phyloP scores from a whole-genome alignment of 1,139 yeast species.

The Eremothecium cymbalariae region DNA sequence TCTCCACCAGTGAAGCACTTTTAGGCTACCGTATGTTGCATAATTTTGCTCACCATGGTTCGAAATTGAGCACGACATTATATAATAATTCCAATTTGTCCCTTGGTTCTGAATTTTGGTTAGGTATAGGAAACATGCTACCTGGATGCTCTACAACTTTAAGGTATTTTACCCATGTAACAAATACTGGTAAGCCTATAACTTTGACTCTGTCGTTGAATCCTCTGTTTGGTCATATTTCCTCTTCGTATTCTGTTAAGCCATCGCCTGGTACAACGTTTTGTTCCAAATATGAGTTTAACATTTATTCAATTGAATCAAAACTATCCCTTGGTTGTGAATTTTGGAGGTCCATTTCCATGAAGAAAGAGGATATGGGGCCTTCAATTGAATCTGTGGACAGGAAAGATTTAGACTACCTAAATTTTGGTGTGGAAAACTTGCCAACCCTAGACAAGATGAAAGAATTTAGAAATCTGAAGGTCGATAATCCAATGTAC shows the following conservation, averaged over 20 bases:
- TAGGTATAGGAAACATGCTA: constrained; percentile 74
- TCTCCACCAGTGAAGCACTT: constrained; percentile 84
- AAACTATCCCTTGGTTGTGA: constrained; percentile 84
- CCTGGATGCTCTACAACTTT: constrained; percentile 81
- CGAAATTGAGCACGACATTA: constrained; percentile 28
- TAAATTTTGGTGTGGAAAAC: neutral
- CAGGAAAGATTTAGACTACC: neutral
- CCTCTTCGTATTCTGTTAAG: constrained; percentile 81
- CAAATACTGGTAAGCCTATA: constrained; percentile 80
- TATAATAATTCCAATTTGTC: constrained; percentile 44
- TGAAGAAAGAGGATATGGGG: neutral
- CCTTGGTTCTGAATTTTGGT: constrained; percentile 84
- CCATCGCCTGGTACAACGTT: constrained; percentile 72
- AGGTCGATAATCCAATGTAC: constrained; percentile 10
- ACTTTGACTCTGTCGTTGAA: constrained; percentile 82
- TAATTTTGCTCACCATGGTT: constrained; percentile 43
- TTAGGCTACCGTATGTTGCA: constrained; percentile 75
- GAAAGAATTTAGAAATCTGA: neutral
- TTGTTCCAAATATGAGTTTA: constrained; percentile 81
- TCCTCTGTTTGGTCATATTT: constrained; percentile 84
- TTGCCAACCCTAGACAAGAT: neutral
- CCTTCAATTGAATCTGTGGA: neutral
- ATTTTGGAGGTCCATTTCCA: constrained; percentile 42
- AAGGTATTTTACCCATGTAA: constrained; percentile 78
- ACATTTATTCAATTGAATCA: constrained; percentile 82